Evolutionary conservation across 306 rosid genomes (phyloP).

Genomic region (Citrullus amarus): DNA sequence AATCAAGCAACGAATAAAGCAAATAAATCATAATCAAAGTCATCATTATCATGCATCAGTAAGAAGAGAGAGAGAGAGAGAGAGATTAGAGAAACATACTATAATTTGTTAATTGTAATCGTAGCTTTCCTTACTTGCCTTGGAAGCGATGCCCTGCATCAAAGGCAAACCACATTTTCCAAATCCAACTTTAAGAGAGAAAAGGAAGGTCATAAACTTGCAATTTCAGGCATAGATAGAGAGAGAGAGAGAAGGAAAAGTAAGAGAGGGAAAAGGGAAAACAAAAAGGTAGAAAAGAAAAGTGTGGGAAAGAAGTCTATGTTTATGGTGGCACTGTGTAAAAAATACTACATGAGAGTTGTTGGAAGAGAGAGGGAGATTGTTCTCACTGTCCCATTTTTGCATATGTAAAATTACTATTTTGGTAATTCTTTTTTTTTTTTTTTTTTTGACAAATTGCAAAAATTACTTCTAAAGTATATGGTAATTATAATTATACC

Average conservation of each 20-base stretch:
- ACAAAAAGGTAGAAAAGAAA: background rate
- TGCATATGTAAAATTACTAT: background rate
- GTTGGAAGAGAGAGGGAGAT: background rate
- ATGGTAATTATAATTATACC: no score
- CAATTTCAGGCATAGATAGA: slow-evolving; percentile 3
- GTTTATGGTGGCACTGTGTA: background rate
- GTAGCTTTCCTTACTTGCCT: slow-evolving; percentile 48
- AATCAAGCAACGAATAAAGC: slow-evolving; percentile 11
- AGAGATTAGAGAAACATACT: background rate
- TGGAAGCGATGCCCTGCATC: slow-evolving; percentile 63
- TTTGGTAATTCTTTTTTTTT: background rate
- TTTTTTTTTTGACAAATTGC: no score
- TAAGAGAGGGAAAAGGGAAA: background rate
- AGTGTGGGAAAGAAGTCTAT: background rate
- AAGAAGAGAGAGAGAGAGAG: slow-evolving; percentile 3
- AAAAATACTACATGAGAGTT: background rate
- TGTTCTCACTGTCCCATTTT: background rate
- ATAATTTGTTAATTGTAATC: background rate
- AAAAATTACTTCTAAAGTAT: no score
- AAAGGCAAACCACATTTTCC: slow-evolving; percentile 34
- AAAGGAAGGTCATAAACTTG: background rate
- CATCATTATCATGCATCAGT: slow-evolving; percentile 9
- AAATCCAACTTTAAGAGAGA: slow-evolving; percentile 23
- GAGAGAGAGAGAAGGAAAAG: background rate
- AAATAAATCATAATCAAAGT: slow-evolving; percentile 14